Evolutionary conservation across 495 filamentous ascomycete genomes (phyloP).

Genomic region (Pyrenula aspistea): DNA sequence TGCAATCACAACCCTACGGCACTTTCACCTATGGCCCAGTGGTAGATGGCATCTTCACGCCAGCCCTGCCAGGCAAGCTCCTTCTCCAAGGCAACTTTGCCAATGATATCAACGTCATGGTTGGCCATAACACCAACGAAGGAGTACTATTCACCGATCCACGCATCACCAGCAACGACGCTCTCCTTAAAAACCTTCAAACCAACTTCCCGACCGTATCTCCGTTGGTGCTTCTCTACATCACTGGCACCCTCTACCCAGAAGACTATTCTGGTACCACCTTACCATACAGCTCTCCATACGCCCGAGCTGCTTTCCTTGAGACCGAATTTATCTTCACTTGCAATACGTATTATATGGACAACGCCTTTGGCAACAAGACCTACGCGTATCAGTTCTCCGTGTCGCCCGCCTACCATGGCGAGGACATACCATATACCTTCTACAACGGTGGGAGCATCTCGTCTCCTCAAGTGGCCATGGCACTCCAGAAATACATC

Average conservation of each 20-base stretch:
- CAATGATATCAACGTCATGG: conserved; percentile 45
- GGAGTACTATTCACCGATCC: conserved; percentile 56
- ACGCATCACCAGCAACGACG: conserved; percentile 31
- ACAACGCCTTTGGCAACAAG: conserved; percentile 32
- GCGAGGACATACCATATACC: conserved; percentile 52
- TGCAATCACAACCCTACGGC: conserved; percentile 7
- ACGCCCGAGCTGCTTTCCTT: conserved; percentile 25
- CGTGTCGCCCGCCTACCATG: conserved; percentile 41
- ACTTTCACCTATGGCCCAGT: conserved; percentile 41
- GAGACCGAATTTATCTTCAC: conserved; percentile 42
- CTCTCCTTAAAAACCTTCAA: conserved; percentile 40
- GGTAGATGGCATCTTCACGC: conserved; percentile 42
- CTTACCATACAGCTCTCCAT: conserved; percentile 23
- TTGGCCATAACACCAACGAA: conserved; percentile 56
- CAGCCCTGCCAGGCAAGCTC: conserved; percentile 38
- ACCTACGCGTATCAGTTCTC: conserved; percentile 50
- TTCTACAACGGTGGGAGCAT: conserved; percentile 41
- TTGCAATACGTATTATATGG: conserved; percentile 46
- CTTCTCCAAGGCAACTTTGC: conserved; percentile 43
- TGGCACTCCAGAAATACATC: conserved; percentile 47
- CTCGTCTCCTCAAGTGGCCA: conserved; percentile 31
- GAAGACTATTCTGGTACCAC: conserved; percentile 54
- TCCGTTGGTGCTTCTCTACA: conserved; percentile 42
- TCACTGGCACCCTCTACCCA: conserved; percentile 52
- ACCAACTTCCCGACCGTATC: conserved; percentile 20